phyloP scores from a whole-genome alignment of 2,329 filamentous ascomycete genomes.

The Curvularia lunata region DNA sequence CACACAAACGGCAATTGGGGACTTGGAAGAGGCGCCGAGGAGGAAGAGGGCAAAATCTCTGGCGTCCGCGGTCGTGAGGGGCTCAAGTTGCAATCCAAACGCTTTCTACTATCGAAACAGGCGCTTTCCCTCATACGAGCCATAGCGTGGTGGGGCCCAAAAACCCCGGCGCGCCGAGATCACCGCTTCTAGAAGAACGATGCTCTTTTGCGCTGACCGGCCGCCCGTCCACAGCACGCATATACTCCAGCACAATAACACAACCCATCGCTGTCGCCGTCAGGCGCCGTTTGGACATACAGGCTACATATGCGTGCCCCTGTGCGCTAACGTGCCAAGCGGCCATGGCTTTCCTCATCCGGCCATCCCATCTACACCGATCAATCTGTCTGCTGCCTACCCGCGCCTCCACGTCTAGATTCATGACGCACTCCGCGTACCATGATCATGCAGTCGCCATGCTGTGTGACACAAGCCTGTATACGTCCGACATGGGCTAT shows the following conservation, averaged over 20 bases:
- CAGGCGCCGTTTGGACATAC: too few relatives aligned
- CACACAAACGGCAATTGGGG: constrained; percentile 2
- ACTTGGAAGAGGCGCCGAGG: constrained; percentile 2
- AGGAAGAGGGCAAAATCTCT: constrained; percentile 17
- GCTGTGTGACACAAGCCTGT: not conserved
- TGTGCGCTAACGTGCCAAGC: not conserved
- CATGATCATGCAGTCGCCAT: constrained; percentile 3
- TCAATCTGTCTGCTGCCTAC: constrained; percentile 1
- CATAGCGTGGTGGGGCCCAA: constrained; percentile 15
- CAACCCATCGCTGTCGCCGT: not conserved
- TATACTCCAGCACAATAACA: not conserved
- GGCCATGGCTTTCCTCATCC: constrained; percentile 8
- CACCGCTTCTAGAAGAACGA: constrained; percentile 19
- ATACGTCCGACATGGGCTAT: not conserved
- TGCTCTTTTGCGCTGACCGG: not conserved
- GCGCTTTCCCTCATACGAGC: constrained; percentile 17
- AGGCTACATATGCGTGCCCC: not conserved
- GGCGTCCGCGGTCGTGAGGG: constrained; percentile 17
- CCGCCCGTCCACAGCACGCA: constrained; percentile 6
- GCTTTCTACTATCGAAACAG: constrained; percentile 10
- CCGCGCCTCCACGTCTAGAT: constrained; percentile 1
- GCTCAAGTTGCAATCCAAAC: constrained; percentile 12
- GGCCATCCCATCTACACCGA: constrained; percentile 6
- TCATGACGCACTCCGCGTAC: not conserved
- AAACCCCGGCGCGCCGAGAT: constrained; percentile 9